phyloP scores from a whole-genome alignment of 2,329 filamentous ascomycete species.

The Chrysosporium keratinophilum region DNA sequence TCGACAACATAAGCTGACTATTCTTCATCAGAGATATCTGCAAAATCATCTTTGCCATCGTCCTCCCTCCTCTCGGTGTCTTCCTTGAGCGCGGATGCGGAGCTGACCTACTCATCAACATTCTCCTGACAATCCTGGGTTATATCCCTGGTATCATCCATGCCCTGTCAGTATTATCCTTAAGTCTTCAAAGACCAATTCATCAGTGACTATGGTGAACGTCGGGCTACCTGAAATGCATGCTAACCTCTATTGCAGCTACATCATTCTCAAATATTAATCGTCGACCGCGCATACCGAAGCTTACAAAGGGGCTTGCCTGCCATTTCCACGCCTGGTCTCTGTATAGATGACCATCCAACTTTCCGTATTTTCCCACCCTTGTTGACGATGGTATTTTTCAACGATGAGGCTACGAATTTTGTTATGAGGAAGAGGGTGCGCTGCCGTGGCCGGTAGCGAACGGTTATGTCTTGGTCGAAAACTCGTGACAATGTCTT shows the following conservation, averaged over 20 bases:
- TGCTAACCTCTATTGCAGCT: constrained; percentile 10
- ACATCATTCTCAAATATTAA: constrained; percentile 20
- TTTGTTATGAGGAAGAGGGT: not conserved
- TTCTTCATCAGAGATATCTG: constrained; percentile 52
- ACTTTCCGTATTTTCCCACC: not conserved
- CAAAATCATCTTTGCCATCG: constrained; percentile 78
- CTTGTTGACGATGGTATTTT: not conserved
- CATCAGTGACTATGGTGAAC: not conserved
- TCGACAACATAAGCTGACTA: not conserved
- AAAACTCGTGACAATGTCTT: not conserved
- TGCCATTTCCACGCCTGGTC: not conserved
- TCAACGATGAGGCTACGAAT: not conserved
- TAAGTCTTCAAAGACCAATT: not conserved
- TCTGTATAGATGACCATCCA: not conserved
- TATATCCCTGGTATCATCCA: constrained; percentile 81
- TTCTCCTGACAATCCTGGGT: constrained; percentile 69
- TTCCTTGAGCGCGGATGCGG: constrained; percentile 89
- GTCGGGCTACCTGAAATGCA: not conserved
- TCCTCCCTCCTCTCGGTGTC: constrained; percentile 82
- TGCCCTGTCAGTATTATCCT: constrained; percentile 55
- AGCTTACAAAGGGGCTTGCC: not conserved
- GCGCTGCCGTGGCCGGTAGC: not conserved
- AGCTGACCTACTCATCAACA: constrained; percentile 83
- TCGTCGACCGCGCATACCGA: not conserved
- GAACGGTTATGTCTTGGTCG: not conserved